Conservation (phyloP, 2,329 filamentous ascomycete species). For the Diaporthe longicolla region DNA sequence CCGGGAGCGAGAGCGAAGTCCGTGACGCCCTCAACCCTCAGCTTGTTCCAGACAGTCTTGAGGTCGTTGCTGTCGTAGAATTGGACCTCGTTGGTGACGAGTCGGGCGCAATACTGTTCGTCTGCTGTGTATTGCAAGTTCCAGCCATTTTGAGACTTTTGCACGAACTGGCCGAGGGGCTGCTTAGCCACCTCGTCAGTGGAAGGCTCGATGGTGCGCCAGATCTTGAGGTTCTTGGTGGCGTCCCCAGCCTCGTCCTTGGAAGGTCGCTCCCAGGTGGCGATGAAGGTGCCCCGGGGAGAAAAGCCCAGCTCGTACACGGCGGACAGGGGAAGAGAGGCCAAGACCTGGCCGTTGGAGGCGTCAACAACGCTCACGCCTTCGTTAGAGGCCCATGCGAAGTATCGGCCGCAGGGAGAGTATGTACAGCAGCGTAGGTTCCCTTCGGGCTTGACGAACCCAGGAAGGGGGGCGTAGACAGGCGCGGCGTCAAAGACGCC, state of each 20-base stretch:
- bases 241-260: constrained; percentile 97
- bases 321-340: constrained; percentile 82
- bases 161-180: constrained; percentile 90
- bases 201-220: constrained; percentile 83
- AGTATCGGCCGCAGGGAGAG: constrained; percentile 95
- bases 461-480: constrained; percentile 86
- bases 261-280: constrained; percentile 93
- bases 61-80: constrained; percentile 94
- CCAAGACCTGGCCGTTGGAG: constrained; percentile 79
- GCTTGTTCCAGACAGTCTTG: constrained; percentile 92
- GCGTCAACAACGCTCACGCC: constrained; percentile 89
- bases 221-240: constrained; percentile 96
- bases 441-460: constrained; percentile 89
- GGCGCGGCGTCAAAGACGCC: constrained; percentile 92
- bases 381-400: constrained; percentile 93
- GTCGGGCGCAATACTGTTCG: constrained; percentile 92
- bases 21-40: constrained; percentile 89
- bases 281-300: constrained; percentile 90
- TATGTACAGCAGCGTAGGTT: constrained; percentile 96
- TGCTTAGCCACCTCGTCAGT: constrained; percentile 75
- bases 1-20: constrained; percentile 93
- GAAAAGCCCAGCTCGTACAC: constrained; percentile 97
- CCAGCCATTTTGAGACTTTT: constrained; percentile 96
- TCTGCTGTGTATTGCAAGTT: constrained; percentile 97
- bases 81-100: constrained; percentile 97